Evolutionary conservation across 1,284 basidiomycete species (phyloP).

Genomic region (Microbotryum intermedium): DNA sequence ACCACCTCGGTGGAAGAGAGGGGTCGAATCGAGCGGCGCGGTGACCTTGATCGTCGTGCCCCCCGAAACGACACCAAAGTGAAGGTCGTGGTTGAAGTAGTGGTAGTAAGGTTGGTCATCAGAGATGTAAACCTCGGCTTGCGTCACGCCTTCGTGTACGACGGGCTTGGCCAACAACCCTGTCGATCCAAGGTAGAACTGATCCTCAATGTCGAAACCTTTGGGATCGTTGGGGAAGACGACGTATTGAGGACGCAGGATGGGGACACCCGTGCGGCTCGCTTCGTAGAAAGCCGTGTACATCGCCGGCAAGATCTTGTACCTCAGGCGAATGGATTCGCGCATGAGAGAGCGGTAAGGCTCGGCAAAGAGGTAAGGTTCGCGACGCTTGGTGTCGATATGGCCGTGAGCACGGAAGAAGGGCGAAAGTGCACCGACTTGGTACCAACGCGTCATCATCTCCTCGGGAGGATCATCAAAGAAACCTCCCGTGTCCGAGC

Average conservation of each 20-base stretch:
- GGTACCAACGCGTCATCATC: conserved; percentile 96
- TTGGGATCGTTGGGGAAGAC: conserved; percentile 77
- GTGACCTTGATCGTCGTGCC: conserved; percentile 59
- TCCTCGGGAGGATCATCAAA: conserved; percentile 92
- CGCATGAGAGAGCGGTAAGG: conserved; percentile 75
- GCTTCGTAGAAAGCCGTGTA: conserved; percentile 92
- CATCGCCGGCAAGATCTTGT: conserved; percentile 84
- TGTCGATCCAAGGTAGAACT: conserved; percentile 82
- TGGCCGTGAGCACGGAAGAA: conserved; percentile 99
- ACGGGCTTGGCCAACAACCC: conserved; percentile 90
- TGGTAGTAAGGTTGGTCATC: conserved; percentile 94
- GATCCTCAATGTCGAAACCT: conserved; percentile 85
- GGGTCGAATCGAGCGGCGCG: conserved; percentile 68
- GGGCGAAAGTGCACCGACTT: conserved; percentile 85
- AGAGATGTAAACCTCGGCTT: conserved; percentile 71
- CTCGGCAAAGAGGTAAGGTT: conserved; percentile 86
- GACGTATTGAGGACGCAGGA: conserved; percentile 83
- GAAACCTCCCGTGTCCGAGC: conserved; percentile 95
- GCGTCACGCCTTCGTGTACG: conserved; percentile 61
- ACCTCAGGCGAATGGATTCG: conserved; percentile 72
- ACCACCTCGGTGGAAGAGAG: conserved; percentile 84
- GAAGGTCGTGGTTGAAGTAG: conserved; percentile 65
- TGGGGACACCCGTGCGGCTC: conserved; percentile 65
- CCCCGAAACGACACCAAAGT: conserved; percentile 56
- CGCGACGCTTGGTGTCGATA: conserved; percentile 93